A percentile compares a stretch with the other conserved stretches of the same genome.
These are phyloP conservation scores for Mucor irregularis DNA, from an alignment of 371 early-diverging fungal species.

Conservation along the genomic window DNA sequence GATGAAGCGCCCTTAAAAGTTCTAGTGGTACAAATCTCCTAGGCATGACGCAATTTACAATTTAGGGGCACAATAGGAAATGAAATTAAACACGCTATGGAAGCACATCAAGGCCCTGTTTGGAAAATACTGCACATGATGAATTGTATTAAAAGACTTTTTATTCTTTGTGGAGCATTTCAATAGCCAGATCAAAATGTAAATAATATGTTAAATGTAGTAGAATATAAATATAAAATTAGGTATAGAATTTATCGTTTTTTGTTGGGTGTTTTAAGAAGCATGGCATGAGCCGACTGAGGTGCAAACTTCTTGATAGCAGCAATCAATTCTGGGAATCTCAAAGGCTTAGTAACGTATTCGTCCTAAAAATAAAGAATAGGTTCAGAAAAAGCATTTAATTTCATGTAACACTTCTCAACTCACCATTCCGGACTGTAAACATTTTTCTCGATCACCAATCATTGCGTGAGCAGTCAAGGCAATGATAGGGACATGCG, in stretches of 20 bases:
- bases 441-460: constrained; percentile 77
- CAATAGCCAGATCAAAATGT: no score
- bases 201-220: neutral
- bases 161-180: no score
- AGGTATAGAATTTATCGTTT: neutral
- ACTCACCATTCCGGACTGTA: constrained; percentile 71
- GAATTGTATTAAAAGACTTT: no score
- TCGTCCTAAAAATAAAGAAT: constrained; percentile 49
- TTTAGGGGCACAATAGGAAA: no score
- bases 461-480: constrained; percentile 84
- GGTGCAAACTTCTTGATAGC: constrained; percentile 61
- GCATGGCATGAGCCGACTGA: constrained; percentile 18
- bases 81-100: no score
- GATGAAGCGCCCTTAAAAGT: no score
- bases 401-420: neutral
- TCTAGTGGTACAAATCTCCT: no score
- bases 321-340: constrained; percentile 61
- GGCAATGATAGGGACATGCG: constrained; percentile 74
- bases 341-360: constrained; percentile 72
- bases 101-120: no score
- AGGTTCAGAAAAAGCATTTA: neutral
- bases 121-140: no score
- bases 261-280: constrained; percentile 1
- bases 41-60: no score
- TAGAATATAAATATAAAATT: neutral